A percentile compares a stretch with the other conserved stretches of the same genome.
Evolutionary conservation across 441 rosid species (phyloP).

Genomic region (Jatropha multifida): DNA sequence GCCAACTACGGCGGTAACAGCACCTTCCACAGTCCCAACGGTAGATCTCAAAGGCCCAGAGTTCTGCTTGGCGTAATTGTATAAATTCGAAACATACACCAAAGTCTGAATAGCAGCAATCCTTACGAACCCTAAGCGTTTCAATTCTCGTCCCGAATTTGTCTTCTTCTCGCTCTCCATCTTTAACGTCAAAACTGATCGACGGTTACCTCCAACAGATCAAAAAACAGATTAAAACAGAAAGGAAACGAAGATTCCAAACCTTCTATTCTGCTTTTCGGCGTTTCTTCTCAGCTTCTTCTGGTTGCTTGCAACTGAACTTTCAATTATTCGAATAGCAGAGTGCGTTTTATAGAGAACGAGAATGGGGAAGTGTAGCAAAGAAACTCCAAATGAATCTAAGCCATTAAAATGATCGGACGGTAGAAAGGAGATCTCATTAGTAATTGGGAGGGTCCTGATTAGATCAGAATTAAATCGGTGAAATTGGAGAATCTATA

Average conservation of each 20-base stretch:
- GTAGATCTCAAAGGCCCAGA: conserved; percentile 77
- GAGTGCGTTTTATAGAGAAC: not conserved
- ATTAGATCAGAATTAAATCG: not conserved
- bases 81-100: conserved; percentile 53
- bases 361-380: not conserved
- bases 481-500: not conserved
- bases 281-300: not conserved
- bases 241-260: not conserved
- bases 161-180: conserved; percentile 49
- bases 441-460: conserved; percentile 4
- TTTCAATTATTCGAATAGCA: not conserved
- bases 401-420: conserved; percentile 35
- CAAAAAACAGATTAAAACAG: not conserved
- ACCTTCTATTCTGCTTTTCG: not conserved
- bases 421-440: conserved; percentile 30
- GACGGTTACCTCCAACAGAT: not conserved
- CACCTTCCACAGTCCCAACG: conserved; percentile 60
- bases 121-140: conserved; percentile 65
- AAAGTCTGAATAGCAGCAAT: conserved; percentile 53
- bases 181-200: conserved; percentile 25
- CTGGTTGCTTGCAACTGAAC: conserved; percentile 5
- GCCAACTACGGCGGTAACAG: conserved; percentile 59
- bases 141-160: conserved; percentile 34
- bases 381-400: conserved; percentile 1
- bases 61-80: conserved; percentile 69